Conservation (phyloP, 192 early-diverging fungal species). For the Entomortierella parvispora region DNA sequence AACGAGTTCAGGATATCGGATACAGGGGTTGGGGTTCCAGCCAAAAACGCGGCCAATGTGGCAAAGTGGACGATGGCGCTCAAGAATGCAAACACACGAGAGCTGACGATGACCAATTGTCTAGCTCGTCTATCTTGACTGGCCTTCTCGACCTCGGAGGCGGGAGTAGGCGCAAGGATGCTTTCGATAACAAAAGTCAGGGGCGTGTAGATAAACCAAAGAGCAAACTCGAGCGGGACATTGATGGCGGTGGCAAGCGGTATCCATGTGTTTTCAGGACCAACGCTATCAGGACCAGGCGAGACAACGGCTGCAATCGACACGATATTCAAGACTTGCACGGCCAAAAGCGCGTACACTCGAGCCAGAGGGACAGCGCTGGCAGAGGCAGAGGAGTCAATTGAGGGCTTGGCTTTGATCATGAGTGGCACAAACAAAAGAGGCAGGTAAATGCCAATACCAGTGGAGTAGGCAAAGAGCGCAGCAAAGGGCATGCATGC, state of each 20-base stretch:
- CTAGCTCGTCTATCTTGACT: background rate
- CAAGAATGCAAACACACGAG: background rate
- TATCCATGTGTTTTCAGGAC: constrained; percentile 1
- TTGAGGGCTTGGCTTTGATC: background rate
- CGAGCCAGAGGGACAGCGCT: constrained; percentile 4
- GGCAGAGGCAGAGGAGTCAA: background rate
- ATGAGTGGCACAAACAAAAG: constrained; percentile 10
- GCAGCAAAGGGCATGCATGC: constrained; percentile 8
- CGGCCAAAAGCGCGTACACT: constrained; percentile 5
- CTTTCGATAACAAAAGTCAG: constrained; percentile 4
- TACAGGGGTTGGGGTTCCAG: background rate
- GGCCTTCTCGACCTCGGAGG: background rate
- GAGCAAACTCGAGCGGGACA: background rate
- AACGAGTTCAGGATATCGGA: constrained; percentile 3
- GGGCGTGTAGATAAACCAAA: constrained; percentile 14
- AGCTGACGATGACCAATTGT: background rate
- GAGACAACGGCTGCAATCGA: background rate
- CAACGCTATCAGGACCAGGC: constrained; percentile 5
- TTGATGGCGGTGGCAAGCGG: background rate
- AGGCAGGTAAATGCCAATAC: constrained; percentile 14
- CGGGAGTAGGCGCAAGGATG: background rate
- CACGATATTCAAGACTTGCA: background rate
- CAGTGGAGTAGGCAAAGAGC: constrained; percentile 1
- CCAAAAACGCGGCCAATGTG: background rate
- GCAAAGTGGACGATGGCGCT: constrained; percentile 1